These are phyloP conservation scores for Boletus semigastroideus DNA, from an alignment of 1,284 basidiomycete genomes.

Conservation along the genomic window DNA sequence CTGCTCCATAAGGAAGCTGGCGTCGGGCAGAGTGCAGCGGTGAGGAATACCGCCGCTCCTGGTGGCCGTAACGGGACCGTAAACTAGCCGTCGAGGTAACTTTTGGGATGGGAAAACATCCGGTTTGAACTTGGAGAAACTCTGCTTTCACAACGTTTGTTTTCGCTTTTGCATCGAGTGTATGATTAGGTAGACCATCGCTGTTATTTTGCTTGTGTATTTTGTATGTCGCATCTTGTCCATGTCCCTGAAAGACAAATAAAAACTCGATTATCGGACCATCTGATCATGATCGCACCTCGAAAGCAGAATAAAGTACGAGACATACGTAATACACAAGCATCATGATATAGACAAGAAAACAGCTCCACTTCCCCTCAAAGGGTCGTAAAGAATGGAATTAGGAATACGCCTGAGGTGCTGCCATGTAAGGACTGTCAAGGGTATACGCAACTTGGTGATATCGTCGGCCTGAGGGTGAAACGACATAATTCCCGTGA, in stretches of 20 bases:
- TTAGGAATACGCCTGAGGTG: conserved; percentile 12
- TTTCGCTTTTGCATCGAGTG: conserved; percentile 14
- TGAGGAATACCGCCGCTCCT: conserved; percentile 42
- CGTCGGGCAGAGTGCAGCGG: conserved; percentile 46
- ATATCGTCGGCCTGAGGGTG: conserved; percentile 35
- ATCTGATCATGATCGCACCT: conserved; percentile 7
- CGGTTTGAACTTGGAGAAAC: not conserved
- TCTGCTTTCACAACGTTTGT: not conserved
- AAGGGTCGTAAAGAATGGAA: conserved; percentile 1
- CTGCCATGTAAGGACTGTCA: conserved; percentile 30
- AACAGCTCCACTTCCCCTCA: conserved; percentile 10
- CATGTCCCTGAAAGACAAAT: not conserved
- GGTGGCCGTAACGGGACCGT: conserved; percentile 44
- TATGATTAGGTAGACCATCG: conserved; percentile 24
- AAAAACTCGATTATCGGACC: conserved; percentile 28
- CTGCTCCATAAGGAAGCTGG: conserved; percentile 42
- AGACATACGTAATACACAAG: conserved; percentile 33
- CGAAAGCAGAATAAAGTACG: conserved; percentile 33
- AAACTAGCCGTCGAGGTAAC: conserved; percentile 6
- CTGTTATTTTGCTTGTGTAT: conserved; percentile 23
- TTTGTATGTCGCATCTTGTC: not conserved
- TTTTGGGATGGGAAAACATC: conserved; percentile 46
- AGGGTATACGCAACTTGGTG: conserved; percentile 20
- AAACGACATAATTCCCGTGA: conserved; percentile 30
- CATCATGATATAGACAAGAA: conserved; percentile 29